Percentiles rank a stretch among this genome's conserved stretches.
phyloP scores from a whole-genome alignment of 805 yeast genomes.

The Ogataea paraovalis region DNA sequence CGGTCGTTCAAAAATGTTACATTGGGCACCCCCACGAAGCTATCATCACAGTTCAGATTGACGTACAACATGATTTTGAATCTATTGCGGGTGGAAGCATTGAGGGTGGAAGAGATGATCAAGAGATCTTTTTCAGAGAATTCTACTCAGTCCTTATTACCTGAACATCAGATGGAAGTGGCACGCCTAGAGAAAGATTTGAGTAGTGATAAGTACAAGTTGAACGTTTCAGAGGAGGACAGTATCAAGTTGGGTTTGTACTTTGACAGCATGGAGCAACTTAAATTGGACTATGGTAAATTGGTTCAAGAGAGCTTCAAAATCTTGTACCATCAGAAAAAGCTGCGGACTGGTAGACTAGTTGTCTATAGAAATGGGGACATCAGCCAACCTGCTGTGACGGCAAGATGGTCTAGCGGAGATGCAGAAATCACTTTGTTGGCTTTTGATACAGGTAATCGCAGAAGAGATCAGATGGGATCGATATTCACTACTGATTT shows the following conservation, averaged over 20 bases:
- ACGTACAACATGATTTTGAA: slow-evolving; percentile 96
- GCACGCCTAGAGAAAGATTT: slow-evolving; percentile 48
- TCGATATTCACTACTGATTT: slow-evolving; percentile 22
- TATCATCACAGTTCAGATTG: slow-evolving; percentile 86
- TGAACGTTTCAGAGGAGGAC: slow-evolving; percentile 37
- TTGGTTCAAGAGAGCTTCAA: slow-evolving; percentile 46
- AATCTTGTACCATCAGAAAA: slow-evolving; percentile 43
- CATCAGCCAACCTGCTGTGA: slow-evolving; percentile 47
- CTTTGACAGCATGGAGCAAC: slow-evolving; percentile 42
- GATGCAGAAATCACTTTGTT: slow-evolving; percentile 35
- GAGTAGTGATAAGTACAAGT: slow-evolving; percentile 14
- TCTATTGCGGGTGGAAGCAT: slow-evolving; percentile 85
- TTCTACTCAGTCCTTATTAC: slow-evolving; percentile 75
- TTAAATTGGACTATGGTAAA: slow-evolving; percentile 39
- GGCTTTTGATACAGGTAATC: slow-evolving; percentile 33
- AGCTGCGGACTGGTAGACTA: slow-evolving; percentile 52
- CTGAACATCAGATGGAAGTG: slow-evolving; percentile 75
- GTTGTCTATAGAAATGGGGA: slow-evolving; percentile 52
- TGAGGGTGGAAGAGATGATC: slow-evolving; percentile 97
- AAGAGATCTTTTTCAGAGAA: slow-evolving; percentile 94
- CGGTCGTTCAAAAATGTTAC: slow-evolving; percentile 72
- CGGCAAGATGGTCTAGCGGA: slow-evolving; percentile 40
- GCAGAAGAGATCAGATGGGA: slow-evolving; percentile 10
- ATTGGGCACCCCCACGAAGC: slow-evolving; percentile 84
- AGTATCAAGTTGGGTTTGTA: slow-evolving; percentile 41